phyloP scores from a whole-genome alignment of 2,329 filamentous ascomycete species.

The Mariannaea sp. region DNA sequence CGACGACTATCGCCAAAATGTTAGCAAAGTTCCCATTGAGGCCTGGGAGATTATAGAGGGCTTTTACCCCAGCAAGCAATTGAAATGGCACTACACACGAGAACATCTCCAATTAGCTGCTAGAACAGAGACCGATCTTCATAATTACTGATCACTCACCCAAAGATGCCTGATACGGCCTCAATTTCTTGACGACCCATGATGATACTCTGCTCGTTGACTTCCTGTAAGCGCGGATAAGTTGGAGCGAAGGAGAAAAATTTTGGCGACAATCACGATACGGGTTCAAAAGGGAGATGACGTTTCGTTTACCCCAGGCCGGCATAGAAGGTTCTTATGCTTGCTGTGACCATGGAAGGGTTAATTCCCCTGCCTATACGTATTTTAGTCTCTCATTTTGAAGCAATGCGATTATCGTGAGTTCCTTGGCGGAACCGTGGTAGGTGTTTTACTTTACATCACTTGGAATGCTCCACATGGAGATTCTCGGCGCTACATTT shows the following conservation, averaged over 20 bases:
- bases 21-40: constrained; percentile 14
- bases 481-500: constrained; percentile 2
- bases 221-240: no score
- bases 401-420: no score
- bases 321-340: no score
- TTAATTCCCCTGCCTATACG: no score
- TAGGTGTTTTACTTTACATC: no score
- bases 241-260: no score
- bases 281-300: no score
- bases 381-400: no score
- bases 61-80: constrained; percentile 82
- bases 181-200: constrained; percentile 65
- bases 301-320: no score
- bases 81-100: constrained; percentile 75
- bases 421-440: no score
- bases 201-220: background rate
- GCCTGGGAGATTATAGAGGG: background rate
- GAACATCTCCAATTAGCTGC: background rate
- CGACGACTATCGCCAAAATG: constrained; percentile 64
- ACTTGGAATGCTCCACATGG: constrained; percentile 1
- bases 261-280: no score
- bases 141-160: constrained; percentile 54
- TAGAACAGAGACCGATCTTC: background rate
- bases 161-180: constrained; percentile 90
- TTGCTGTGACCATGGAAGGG: no score